These are phyloP conservation scores for Cladophialophora bantiana DNA, from an alignment of 2,329 filamentous ascomycete species.

Conservation along the genomic window DNA sequence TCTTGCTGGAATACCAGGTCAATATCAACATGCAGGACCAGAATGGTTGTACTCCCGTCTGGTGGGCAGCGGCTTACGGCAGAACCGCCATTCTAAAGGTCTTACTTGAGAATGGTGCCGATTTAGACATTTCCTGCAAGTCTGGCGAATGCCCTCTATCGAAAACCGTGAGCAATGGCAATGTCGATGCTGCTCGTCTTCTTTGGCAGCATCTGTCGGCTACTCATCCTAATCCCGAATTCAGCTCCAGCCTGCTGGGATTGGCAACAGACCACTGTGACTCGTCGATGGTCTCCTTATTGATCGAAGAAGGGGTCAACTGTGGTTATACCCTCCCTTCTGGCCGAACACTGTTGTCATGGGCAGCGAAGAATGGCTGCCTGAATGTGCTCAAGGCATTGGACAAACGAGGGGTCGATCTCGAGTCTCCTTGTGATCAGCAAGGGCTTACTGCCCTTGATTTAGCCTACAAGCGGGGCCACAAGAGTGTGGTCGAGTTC, in stretches of 20 bases:
- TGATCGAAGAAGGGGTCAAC: conserved; percentile 10
- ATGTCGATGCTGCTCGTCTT: neutral
- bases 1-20: conserved; percentile 26
- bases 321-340: neutral
- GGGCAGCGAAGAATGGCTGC: conserved; percentile 1
- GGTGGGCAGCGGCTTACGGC: conserved; percentile 20
- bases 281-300: neutral
- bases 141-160: neutral
- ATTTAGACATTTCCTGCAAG: neutral
- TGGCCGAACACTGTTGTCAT: neutral
- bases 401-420: neutral
- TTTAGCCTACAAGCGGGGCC: conserved; percentile 8
- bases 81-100: conserved; percentile 25
- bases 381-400: conserved; percentile 1
- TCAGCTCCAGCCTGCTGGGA: conserved; percentile 3
- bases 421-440: conserved; percentile 6
- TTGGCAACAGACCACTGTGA: conserved; percentile 8
- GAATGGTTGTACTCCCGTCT: conserved; percentile 17
- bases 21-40: conserved; percentile 15
- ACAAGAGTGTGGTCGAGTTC: conserved; percentile 6
- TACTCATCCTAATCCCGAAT: neutral
- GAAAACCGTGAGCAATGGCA: neutral
- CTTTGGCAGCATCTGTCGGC: neutral
- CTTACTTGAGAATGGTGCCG: conserved; percentile 25
- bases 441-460: conserved; percentile 12